phyloP scores from a whole-genome alignment of 495 filamentous ascomycete species.

The Daldinia bambusicola region DNA sequence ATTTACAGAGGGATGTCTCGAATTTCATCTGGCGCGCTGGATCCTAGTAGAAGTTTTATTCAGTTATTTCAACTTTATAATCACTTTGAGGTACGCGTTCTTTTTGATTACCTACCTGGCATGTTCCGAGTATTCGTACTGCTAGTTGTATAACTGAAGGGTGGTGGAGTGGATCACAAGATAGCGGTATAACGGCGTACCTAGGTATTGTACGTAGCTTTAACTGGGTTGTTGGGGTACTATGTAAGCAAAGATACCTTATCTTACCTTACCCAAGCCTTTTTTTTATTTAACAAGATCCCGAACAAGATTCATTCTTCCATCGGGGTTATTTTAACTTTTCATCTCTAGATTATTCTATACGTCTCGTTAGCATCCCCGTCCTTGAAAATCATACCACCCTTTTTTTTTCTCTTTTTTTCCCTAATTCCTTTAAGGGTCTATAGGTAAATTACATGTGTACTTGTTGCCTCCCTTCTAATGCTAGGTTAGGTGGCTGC shows the following conservation, averaged over 20 bases:
- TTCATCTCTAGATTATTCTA: conserved; percentile 14
- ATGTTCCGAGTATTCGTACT: no score
- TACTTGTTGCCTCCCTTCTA: not conserved
- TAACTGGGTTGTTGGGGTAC: not conserved
- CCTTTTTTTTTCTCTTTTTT: not conserved
- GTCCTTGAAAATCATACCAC: not conserved
- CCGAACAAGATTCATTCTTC: conserved; percentile 17
- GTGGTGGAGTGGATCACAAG: conserved; percentile 38
- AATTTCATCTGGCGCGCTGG: not conserved
- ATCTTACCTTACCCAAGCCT: conserved; percentile 19
- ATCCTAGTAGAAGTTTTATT: not conserved
- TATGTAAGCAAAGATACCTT: conserved; percentile 7
- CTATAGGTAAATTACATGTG: not conserved
- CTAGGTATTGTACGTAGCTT: no score
- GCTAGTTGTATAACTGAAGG: no score
- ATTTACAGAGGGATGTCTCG: not conserved
- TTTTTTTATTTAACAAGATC: conserved; percentile 5
- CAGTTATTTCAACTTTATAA: not conserved
- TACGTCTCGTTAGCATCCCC: not conserved
- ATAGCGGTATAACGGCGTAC: conserved; percentile 26
- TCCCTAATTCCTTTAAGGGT: not conserved
- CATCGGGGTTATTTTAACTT: conserved; percentile 7
- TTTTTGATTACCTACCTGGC: no score
- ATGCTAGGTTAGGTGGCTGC: no score
- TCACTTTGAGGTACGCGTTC: not conserved